Evolutionary conservation across 192 early-diverging fungal genomes (phyloP).

Genomic region (Umbelopsis ramanniana): DNA sequence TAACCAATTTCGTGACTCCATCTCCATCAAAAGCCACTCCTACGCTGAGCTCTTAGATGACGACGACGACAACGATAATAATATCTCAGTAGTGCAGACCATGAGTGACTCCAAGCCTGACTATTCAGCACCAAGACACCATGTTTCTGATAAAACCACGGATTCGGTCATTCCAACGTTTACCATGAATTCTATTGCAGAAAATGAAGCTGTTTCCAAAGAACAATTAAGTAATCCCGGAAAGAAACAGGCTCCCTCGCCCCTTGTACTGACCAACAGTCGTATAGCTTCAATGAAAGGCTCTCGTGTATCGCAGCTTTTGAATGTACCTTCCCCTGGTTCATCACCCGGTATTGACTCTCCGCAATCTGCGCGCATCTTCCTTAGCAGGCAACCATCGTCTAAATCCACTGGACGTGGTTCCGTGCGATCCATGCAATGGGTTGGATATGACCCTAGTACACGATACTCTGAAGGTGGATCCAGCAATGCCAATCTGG

Average conservation of each 20-base stretch:
- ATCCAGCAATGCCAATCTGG: neutral
- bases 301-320: constrained; percentile 2
- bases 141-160: neutral
- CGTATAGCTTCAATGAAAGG: neutral
- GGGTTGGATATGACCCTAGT: constrained; percentile 19
- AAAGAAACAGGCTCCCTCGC: neutral
- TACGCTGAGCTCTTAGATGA: neutral
- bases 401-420: neutral
- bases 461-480: neutral
- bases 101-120: constrained; percentile 13
- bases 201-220: neutral
- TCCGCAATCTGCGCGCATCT: neutral
- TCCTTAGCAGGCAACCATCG: neutral
- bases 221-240: neutral
- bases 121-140: neutral
- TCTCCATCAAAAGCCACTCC: neutral
- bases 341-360: neutral
- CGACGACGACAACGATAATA: neutral
- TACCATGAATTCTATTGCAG: neutral
- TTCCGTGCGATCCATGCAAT: constrained; percentile 21
- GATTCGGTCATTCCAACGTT: neutral
- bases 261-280: neutral
- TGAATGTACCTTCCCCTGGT: neutral
- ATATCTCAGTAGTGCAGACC: neutral
- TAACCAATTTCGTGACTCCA: neutral